Conservation (phyloP, 2,329 filamentous ascomycete genomes). For the Polychaeton citri region DNA sequence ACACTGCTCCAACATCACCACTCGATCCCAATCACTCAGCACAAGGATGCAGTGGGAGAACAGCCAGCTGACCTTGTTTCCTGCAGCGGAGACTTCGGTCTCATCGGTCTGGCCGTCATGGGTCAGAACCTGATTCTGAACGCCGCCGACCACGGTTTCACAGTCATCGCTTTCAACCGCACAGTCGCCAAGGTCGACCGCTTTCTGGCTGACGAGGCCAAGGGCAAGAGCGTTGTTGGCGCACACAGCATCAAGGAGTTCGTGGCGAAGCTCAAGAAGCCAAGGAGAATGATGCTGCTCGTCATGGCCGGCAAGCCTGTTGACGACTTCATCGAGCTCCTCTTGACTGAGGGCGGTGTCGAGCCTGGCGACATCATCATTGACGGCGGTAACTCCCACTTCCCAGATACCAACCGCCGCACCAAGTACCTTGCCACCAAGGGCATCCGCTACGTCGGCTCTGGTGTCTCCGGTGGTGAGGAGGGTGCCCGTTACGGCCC, state of each 20-base stretch:
- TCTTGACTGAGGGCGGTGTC: conserved; percentile 54
- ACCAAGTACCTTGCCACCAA: conserved; percentile 75
- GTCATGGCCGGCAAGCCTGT: conserved; percentile 98
- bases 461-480: conserved; percentile 97
- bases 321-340: conserved; percentile 95
- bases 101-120: conserved; percentile 40
- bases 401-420: conserved; percentile 96
- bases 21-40: too few species aligned
- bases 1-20: too few species aligned
- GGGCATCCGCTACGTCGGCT: conserved; percentile 90
- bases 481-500: conserved; percentile 97
- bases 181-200: conserved; percentile 96
- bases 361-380: conserved; percentile 95
- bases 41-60: too few species aligned
- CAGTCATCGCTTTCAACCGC: conserved; percentile 95
- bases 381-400: conserved; percentile 98
- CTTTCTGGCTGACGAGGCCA: conserved; percentile 32
- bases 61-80: conserved; percentile 10
- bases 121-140: conserved; percentile 44
- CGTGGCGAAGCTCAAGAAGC: conserved; percentile 89
- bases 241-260: conserved; percentile 92
- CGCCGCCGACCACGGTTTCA: conserved; percentile 58
- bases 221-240: conserved; percentile 83
- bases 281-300: conserved; percentile 93
- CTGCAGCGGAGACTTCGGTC: conserved; percentile 37